Base-by-base conservation (phyloP, 257 asterid species). In the Orobanche coerulescens region DNA sequence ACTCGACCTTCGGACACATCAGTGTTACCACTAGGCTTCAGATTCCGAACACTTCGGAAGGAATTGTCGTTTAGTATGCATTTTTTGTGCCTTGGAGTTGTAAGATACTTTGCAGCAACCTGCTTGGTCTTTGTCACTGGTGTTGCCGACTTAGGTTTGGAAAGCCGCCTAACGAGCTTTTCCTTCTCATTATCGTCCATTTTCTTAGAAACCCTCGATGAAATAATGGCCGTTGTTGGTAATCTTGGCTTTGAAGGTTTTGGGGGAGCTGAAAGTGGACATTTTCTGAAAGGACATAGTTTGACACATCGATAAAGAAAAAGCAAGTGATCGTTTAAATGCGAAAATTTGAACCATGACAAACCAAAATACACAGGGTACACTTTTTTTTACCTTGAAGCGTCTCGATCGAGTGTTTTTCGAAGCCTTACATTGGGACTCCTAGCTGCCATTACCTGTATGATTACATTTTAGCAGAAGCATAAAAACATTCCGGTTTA, bases 391-490 rank as follows among this genome's bases (percentile, higher is more conserved):
- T 58, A 93, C 99, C 92, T 75, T 42, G 87, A 78, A 53, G 84
- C 72, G 61, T 78, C 78, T 74, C 86, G 79, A 39, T 76, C 84
- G 6, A 93, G 82, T 39, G 94, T 81, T 76, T 75, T 84, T 28
- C 84, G 84, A 65, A 86, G 79, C 74, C 71, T 76, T 34, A 87
- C 79, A 68, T 90, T 89, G 22, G 99, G 97, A 65, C 99, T 93
- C 58, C 97, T 84, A 19, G 99, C 99, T 64, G 97, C 95, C 97
- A 83, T 93, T 42, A 85, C 99, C 99, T 93, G 82, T 20, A 50
- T 3, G 50, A 58, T 28, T 4, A 67, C 62, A 61, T 46, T 55
- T 59, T n/a, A 46, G 23, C 36, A 59, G 14, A 37, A 1, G 10
- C 16, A 25, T 37, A 20, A 56, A 43, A 34, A 28, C 13, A n/a